Base-by-base conservation (phyloP, 305 asterid genomes). In the Euphrasia arctica region DNA sequence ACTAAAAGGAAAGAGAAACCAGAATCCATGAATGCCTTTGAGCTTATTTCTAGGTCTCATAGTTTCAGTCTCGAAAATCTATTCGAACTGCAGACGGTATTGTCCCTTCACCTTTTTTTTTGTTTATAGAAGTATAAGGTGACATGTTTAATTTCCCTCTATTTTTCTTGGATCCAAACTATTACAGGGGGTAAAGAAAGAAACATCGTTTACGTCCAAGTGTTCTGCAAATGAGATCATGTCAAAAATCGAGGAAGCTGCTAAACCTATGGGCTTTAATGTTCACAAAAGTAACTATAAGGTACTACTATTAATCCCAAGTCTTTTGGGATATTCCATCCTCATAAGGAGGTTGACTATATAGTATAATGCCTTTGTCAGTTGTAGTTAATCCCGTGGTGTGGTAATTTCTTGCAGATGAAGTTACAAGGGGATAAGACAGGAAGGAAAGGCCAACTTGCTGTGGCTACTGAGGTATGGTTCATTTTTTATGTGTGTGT, bases 391-490 rank as follows among this genome's bases (percentile, higher is more conserved):
- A 18, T 12, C 7, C 63, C 10, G 18, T 43, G 51, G 28, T 52
- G 47, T 54, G 5, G 14, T 54, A 18, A 54, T 54, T 65, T 43
- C 55, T 36, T 71, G 64, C 78, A 83, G 96, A 89, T 89, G 92
- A 89, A 80, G 79, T 68, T 84, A 73, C 82, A 80, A 77, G 95
- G 96, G 41, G 95, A 86, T 71, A 81, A 74, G 73, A 83, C 86
- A 4, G 95, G 96, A 72, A 81, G 96, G 60, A 89, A 89, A 67
- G 96, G 96, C 41, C 93, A 84, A 15, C 93, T 89, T 54, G 77
- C 95, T 66, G 87, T 89, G 49, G 92, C 95, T 48, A 86, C 95
- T 25, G 96, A 89, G 93, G 96, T 89, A 75, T 14, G 9, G 18
- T 10, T 27, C 51, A 12, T 18, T 47, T 11, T 47, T 47, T 15